Base-by-base conservation (phyloP, 495 filamentous ascomycete genomes). In the Jackrogersella minutella region DNA sequence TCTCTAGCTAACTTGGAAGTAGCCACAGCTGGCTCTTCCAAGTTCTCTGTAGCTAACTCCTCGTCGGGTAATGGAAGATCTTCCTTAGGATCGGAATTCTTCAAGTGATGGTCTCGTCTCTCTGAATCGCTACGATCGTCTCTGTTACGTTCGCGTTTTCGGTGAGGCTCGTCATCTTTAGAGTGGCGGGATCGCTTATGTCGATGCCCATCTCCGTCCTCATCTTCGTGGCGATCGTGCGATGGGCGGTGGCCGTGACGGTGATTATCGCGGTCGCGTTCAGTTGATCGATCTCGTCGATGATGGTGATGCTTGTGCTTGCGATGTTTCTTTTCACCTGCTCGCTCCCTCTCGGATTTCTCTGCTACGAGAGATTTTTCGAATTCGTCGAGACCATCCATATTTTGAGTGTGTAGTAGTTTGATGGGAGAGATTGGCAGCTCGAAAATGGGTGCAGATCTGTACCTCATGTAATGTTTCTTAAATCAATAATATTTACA, bases 381-480 rank as follows among this genome's bases (percentile, higher is more conserved):
- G 16, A 86, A 82, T 14, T 84, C 82, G 26, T 84, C 81, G 2
- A 85, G 76, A 58, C 80, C 74, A 63, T 83, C 80, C 84, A 86
- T 84, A 31, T n/a, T 3, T 61, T 30, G 11, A 33, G 0, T 17
- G 41, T 34, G 6, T 24, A n/a, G 14, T 1, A 17, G n/a, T 55
- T 19, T 5, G 10, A 7, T 58, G 54, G 44, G 49, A 34, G 28
- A n/a, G n/a, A n/a, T n/a, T n/a, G n/a, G n/a, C n/a, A n/a, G n/a
- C n/a, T n/a, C n/a, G 16, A 39, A 56, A 22, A 39, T 50, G 22
- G n/a, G n/a, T n/a, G n/a, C n/a, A n/a, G n/a, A n/a, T n/a, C n/a
- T n/a, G n/a, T n/a, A n/a, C n/a, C n/a, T n/a, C n/a, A 50, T 19
- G 11, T 17, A 30, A 41, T 33, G 19, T 2, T 28, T 11, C 7